phyloP scores from a whole-genome alignment of 164 flowering plant genomes.

The Cinnamomum chago region DNA sequence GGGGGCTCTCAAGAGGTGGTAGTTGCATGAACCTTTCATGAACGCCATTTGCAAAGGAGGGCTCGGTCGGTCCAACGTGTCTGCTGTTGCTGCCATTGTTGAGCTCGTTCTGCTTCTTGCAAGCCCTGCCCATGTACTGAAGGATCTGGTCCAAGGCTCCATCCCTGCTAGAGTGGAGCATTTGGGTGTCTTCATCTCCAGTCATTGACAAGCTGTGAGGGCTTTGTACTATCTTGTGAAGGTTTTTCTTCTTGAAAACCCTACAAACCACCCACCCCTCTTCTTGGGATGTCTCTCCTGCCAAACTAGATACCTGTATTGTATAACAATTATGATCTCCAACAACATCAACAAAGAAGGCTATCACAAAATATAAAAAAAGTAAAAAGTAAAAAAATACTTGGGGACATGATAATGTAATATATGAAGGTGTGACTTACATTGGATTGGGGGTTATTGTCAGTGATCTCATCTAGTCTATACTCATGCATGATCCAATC shows the following conservation, averaged over 20 bases:
- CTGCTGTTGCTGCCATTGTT: constrained; percentile 6
- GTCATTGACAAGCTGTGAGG: constrained; percentile 24
- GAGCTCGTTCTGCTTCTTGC: constrained; percentile 34
- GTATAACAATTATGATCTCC: constrained; percentile 5
- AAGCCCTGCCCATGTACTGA: constrained; percentile 24
- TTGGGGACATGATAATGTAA: too few relatives aligned
- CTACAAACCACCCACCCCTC: constrained; percentile 90
- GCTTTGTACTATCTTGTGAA: constrained; percentile 44
- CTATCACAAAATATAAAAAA: background rate
- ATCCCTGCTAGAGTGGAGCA: constrained; percentile 31
- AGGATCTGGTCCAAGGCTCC: constrained; percentile 70
- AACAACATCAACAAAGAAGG: background rate
- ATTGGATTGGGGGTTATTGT: constrained; percentile 22
- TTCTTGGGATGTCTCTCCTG: constrained; percentile 40
- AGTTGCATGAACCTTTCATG: constrained; percentile 41
- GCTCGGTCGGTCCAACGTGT: background rate
- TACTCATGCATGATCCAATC: constrained; percentile 99
- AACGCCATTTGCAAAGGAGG: background rate
- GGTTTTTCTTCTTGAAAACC: constrained; percentile 72
- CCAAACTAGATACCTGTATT: background rate
- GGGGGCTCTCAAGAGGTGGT: too few relatives aligned
- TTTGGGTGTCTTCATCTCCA: constrained; percentile 20
- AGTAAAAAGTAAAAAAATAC: too few relatives aligned
- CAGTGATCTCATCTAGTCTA: constrained; percentile 56
- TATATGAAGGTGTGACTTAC: constrained; percentile 22